Conservation (phyloP, 2,329 filamentous ascomycete species). For the Fusarium camptoceras region DNA sequence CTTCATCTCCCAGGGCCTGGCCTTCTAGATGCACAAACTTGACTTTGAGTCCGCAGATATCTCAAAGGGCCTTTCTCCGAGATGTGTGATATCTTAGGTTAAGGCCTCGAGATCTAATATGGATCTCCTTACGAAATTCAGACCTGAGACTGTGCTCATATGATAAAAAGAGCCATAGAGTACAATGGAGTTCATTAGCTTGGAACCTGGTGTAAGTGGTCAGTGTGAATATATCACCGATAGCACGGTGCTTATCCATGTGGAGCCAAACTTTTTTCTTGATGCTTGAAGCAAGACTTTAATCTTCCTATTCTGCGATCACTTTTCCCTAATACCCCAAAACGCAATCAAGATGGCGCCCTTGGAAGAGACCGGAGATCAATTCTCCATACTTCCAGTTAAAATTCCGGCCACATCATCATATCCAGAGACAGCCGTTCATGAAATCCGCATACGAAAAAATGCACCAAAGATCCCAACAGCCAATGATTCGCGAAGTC, state of each 20-base stretch:
- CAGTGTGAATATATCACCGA: conserved; percentile 1
- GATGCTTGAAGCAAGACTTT: conserved; percentile 9
- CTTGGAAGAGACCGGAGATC: conserved; percentile 53
- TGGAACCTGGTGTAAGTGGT: conserved; percentile 8
- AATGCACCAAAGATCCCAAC: conserved; percentile 85
- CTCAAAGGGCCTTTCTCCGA: not conserved
- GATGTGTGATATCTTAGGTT: not conserved
- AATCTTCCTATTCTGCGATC: conserved; percentile 6
- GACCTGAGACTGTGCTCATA: not conserved
- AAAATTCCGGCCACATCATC: conserved; percentile 72
- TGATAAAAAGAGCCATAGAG: not conserved
- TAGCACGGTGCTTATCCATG: conserved; percentile 22
- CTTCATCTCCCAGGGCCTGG: not conserved
- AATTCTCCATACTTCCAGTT: conserved; percentile 77
- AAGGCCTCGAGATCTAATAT: not conserved
- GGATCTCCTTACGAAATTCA: not conserved
- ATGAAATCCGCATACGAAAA: conserved; percentile 88
- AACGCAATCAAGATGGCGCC: conserved; percentile 46
- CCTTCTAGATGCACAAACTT: not conserved
- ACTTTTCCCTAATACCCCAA: not conserved
- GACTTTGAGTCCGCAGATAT: not conserved
- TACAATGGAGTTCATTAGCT: not conserved
- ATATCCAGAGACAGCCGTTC: conserved; percentile 71
- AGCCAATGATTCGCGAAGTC: conserved; percentile 77
- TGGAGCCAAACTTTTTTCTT: conserved; percentile 41